Conservation (phyloP, 2,329 filamentous ascomycete genomes). For the Fusarium brachygibbosum region DNA sequence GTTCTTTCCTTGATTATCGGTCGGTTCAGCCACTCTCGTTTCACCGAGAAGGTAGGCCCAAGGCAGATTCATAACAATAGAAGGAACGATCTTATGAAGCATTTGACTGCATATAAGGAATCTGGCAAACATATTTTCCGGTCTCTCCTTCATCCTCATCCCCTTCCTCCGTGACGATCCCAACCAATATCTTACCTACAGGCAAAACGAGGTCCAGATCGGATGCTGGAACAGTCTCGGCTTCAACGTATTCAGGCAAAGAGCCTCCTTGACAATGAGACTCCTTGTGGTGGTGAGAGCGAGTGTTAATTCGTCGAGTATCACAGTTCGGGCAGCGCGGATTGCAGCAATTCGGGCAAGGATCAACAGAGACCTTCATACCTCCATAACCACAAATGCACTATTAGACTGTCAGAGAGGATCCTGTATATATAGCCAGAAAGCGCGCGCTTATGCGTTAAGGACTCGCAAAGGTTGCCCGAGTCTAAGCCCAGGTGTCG, state of each 20-base stretch:
- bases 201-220: neutral
- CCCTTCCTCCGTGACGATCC: neutral
- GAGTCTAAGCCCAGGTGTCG: neutral
- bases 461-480: neutral
- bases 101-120: neutral
- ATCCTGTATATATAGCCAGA: neutral
- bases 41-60: neutral
- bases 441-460: neutral
- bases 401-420: constrained; percentile 15
- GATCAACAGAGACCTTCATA: constrained; percentile 38
- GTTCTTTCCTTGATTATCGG: neutral
- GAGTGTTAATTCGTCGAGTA: constrained; percentile 24
- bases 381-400: constrained; percentile 39
- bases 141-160: neutral
- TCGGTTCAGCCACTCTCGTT: neutral
- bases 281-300: neutral
- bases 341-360: constrained; percentile 27
- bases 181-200: neutral
- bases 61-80: neutral
- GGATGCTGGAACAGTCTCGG: neutral
- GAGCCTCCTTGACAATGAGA: neutral
- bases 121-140: neutral
- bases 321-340: constrained; percentile 36
- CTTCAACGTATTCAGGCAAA: neutral
- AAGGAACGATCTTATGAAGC: neutral